Conservation (phyloP, 2,329 filamentous ascomycete species). For the Talaromyces pinophilus region DNA sequence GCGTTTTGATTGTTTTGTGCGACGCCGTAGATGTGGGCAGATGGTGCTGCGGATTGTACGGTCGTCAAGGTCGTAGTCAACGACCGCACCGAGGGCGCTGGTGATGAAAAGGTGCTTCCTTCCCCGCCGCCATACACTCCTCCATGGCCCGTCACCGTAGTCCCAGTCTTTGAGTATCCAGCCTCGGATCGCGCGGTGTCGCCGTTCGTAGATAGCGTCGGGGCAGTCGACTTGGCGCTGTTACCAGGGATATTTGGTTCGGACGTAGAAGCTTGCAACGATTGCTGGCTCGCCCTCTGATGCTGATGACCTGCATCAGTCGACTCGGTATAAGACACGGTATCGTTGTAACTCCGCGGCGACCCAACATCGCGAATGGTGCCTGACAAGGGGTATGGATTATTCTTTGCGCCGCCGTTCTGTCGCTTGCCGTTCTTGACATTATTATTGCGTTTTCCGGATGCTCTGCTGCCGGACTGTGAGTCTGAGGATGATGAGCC, state of each 20-base stretch:
- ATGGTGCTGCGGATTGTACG: slow-evolving; percentile 62
- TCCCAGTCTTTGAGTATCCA: slow-evolving; percentile 79
- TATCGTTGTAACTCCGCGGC: slow-evolving; percentile 49
- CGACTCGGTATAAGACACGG: slow-evolving; percentile 51
- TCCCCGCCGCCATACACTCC: slow-evolving; percentile 68
- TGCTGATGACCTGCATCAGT: slow-evolving; percentile 43
- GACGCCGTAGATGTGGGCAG: slow-evolving; percentile 44
- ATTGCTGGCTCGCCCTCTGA: slow-evolving; percentile 62
- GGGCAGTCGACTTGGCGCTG: slow-evolving; percentile 72
- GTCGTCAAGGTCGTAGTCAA: slow-evolving; percentile 67
- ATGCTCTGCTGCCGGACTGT: slow-evolving; percentile 29
- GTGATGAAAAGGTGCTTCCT: slow-evolving; percentile 66
- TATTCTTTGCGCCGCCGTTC: slow-evolving; percentile 72
- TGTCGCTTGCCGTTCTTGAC: slow-evolving; percentile 40
- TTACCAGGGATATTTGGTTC: slow-evolving; percentile 60
- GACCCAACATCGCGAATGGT: slow-evolving; percentile 47
- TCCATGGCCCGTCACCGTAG: slow-evolving; percentile 67
- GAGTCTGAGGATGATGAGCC: slow-evolving; percentile 63
- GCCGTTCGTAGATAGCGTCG: slow-evolving; percentile 80
- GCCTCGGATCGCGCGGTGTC: slow-evolving; percentile 73
- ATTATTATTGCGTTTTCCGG: slow-evolving; percentile 38
- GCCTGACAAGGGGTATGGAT: slow-evolving; percentile 87
- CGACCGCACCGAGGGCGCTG: slow-evolving; percentile 64
- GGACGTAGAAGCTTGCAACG: slow-evolving; percentile 62
- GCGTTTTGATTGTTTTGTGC: slow-evolving; percentile 32